These are phyloP conservation scores for Oryza brachyantha DNA, from an alignment of 176 grass and related monocot species.

Conservation along the genomic window DNA sequence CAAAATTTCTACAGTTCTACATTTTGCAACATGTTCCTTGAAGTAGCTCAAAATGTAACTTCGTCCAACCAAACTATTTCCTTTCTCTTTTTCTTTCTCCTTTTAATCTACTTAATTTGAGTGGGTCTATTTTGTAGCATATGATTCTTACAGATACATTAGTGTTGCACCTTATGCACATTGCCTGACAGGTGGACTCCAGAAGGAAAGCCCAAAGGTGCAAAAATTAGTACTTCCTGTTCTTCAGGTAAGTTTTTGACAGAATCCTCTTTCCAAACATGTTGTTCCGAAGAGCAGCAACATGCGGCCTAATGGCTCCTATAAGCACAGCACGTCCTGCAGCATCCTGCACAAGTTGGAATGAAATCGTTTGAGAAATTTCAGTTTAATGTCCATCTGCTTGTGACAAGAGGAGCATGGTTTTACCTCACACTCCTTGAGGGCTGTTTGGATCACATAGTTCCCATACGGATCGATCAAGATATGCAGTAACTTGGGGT, in stretches of 20 bases:
- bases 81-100: background rate
- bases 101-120: background rate
- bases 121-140: background rate
- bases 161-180: constrained; percentile 1
- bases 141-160: constrained; percentile 12
- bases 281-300: constrained; percentile 38
- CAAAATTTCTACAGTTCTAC: constrained; percentile 19
- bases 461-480: constrained; percentile 58
- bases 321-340: constrained; percentile 24
- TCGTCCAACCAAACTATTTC: background rate
- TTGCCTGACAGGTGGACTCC: background rate
- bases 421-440: constrained; percentile 46
- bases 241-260: constrained; percentile 48
- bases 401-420: background rate
- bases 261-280: constrained; percentile 64
- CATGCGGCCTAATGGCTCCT: constrained; percentile 39
- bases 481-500: constrained; percentile 45
- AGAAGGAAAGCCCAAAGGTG: background rate
- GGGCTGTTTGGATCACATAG: constrained; percentile 73
- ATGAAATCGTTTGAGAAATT: background rate
- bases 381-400: background rate
- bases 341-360: constrained; percentile 33
- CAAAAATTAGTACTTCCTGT: constrained; percentile 9
- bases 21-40: background rate
- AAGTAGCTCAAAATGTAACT: constrained; percentile 20